phyloP scores from a whole-genome alignment of 75 land plant genomes.

The Sequoia sempervirens region DNA sequence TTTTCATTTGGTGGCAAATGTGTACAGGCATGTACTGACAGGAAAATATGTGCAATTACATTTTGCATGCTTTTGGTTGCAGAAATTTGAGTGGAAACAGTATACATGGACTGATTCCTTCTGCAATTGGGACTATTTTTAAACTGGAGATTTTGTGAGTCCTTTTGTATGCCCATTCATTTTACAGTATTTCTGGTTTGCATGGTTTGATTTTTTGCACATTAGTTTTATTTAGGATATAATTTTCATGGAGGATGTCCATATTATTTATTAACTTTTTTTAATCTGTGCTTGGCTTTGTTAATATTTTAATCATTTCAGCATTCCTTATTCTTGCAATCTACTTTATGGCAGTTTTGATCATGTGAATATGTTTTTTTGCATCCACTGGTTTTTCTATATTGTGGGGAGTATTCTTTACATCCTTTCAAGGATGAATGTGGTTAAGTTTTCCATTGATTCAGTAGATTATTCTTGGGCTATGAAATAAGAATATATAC shows the following conservation, averaged over 20 bases:
- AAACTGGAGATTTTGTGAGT: slow-evolving; percentile 60
- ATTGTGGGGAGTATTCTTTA: neutral
- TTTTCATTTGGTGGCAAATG: neutral
- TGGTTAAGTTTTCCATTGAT: neutral
- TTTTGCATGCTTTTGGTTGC: slow-evolving; percentile 6
- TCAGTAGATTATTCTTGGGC: neutral
- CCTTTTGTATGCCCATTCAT: neutral
- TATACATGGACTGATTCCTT: slow-evolving; percentile 70
- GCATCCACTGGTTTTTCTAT: neutral
- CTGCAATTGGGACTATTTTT: slow-evolving; percentile 60
- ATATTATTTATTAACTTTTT: neutral
- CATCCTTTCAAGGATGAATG: neutral
- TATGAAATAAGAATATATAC: neutral
- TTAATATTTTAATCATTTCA: neutral
- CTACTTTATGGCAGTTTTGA: neutral
- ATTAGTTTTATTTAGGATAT: neutral
- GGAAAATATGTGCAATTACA: neutral
- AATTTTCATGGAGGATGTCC: neutral
- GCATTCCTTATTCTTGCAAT: neutral
- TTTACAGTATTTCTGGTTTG: neutral
- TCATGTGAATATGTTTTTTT: neutral
- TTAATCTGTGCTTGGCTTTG: neutral
- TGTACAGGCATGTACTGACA: neutral
- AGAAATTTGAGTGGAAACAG: slow-evolving; percentile 92
- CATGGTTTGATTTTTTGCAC: neutral